Evolutionary conservation across 176 grass and related monocot genomes (phyloP), one percentile per base, ranked within the genome.

Genomic region (Bromus sterilis): DNA sequence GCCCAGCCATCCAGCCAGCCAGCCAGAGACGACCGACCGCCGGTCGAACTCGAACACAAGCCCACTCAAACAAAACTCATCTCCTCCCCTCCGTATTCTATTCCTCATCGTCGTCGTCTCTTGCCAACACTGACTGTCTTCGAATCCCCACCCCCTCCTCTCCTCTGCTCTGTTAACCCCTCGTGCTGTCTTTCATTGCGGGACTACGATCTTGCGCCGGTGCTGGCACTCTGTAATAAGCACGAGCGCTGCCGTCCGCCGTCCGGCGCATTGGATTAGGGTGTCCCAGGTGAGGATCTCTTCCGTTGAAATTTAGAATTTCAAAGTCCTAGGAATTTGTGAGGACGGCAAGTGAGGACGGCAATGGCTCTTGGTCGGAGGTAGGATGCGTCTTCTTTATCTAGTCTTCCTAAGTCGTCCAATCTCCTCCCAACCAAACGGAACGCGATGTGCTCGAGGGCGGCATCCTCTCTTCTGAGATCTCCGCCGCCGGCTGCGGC

Each of bases 121-220:
- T 70, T 37, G 41, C 39, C 67, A 40, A 3, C 67, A 71, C 39
- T 43, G 67, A 43, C 39, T 43, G 20, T 43, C n/a, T 71, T 43
- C 82, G 76, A 80, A 70, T 62, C 82, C 60, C 41, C 77, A 76
- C 71, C 73, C n/a, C n/a, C n/a, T n/a, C n/a, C n/a, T n/a, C 63
- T 26, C 65, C 23, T 18, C 32, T 14, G 30, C 41, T 37, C 30
- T 14, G 30, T 11, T 62, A 82, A 2, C 35, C 66, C 66, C n/a
- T n/a, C 66, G 4, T 21, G 0, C 31, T 40, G 3, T 24, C 41
- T 26, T 15, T 21, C 77, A 53, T 53, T 31, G 7, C 55, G 36
- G 40, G 48, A 12, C 37, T 16, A 56, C 56, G 39, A 74, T 82
- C 68, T 24, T 16, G 37, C 36, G 32, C 48, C 13, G 67, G 11